These are phyloP conservation scores for Lactarius indigo DNA, from an alignment of 768 basidiomycete species.

Conservation along the genomic window DNA sequence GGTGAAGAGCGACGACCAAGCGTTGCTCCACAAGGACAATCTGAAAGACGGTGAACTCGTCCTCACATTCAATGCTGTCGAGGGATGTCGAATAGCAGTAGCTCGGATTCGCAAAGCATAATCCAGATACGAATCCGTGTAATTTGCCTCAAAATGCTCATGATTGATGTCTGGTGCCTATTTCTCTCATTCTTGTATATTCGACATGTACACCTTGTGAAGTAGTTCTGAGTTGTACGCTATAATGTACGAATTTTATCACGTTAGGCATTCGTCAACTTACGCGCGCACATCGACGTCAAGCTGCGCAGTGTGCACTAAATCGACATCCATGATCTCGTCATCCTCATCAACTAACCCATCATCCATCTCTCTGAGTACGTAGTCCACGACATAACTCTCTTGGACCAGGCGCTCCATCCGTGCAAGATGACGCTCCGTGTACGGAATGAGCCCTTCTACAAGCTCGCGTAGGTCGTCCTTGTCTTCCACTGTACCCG, in stretches of 20 bases:
- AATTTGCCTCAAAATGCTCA: background rate
- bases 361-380: conserved; percentile 81
- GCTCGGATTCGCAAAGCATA: conserved; percentile 3
- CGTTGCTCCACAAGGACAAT: conserved; percentile 30
- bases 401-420: conserved; percentile 89
- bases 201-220: background rate
- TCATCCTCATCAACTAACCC: conserved; percentile 31
- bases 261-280: background rate
- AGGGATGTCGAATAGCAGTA: conserved; percentile 56
- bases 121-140: background rate
- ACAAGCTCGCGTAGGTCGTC: conserved; percentile 63
- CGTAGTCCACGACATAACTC: conserved; percentile 91
- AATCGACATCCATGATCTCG: conserved; percentile 27
- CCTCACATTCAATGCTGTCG: conserved; percentile 68
- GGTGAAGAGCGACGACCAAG: conserved; percentile 39
- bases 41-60: conserved; percentile 55
- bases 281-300: background rate
- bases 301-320: background rate
- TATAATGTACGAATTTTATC: background rate
- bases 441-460: conserved; percentile 88
- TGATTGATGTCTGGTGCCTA: background rate
- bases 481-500: conserved; percentile 24
- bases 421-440: conserved; percentile 84
- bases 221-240: background rate
- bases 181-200: background rate